phyloP scores from a whole-genome alignment of 257 asterid species.

The Fraxinus quadrangulata region DNA sequence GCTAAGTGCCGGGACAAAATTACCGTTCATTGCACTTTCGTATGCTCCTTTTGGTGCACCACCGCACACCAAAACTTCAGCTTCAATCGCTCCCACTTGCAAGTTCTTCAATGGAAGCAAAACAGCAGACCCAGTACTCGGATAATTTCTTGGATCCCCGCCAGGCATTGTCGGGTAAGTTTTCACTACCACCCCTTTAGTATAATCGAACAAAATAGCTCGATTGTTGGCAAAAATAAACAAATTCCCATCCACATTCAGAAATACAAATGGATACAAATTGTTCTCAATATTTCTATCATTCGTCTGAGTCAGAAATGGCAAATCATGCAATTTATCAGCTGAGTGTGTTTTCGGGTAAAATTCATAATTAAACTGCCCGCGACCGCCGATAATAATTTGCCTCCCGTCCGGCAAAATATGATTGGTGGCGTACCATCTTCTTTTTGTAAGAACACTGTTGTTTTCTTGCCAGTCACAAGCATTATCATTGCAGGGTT shows the following conservation, averaged over 20 bases:
- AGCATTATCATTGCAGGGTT: slow-evolving; percentile 32
- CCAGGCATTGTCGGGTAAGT: slow-evolving; percentile 46
- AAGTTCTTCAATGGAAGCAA: slow-evolving; percentile 45
- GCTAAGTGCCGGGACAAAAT: slow-evolving; percentile 35
- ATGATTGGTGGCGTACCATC: slow-evolving; percentile 57
- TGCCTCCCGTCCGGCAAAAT: slow-evolving; percentile 42
- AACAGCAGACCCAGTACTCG: slow-evolving; percentile 57
- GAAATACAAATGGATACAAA: slow-evolving; percentile 54
- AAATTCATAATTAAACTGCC: slow-evolving; percentile 48
- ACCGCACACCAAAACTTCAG: slow-evolving; percentile 47
- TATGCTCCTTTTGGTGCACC: slow-evolving; percentile 47
- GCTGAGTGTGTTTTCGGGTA: slow-evolving; percentile 32
- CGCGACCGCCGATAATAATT: slow-evolving; percentile 45
- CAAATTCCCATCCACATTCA: slow-evolving; percentile 50
- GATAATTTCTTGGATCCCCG: slow-evolving; percentile 56
- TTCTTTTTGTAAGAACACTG: slow-evolving; percentile 24
- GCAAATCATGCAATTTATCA: slow-evolving; percentile 23
- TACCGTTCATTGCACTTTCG: slow-evolving; percentile 29
- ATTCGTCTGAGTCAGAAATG: slow-evolving; percentile 37
- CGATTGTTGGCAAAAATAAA: slow-evolving; percentile 55
- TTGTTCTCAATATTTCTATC: slow-evolving; percentile 45
- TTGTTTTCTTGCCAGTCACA: slow-evolving; percentile 57
- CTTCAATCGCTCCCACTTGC: neutral
- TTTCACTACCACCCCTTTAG: slow-evolving; percentile 27
- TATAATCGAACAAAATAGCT: slow-evolving; percentile 42